A percentile compares a stretch with the other conserved stretches of the same genome.
These are phyloP conservation scores for Arachnomyces sp. DNA, from an alignment of 2,329 filamentous ascomycete genomes.

Conservation along the genomic window DNA sequence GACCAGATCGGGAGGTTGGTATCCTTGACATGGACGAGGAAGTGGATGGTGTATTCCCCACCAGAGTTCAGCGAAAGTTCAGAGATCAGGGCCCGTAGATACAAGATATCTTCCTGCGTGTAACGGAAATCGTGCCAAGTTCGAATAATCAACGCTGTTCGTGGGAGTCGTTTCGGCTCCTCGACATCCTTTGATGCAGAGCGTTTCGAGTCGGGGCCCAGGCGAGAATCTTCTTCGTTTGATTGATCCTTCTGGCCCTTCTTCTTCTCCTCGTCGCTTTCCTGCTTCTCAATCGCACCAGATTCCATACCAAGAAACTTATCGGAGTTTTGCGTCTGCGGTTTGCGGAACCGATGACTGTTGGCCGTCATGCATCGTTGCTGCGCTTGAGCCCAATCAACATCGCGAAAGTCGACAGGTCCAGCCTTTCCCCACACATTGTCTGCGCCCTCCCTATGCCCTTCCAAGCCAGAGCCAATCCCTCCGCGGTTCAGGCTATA, in stretches of 20 bases:
- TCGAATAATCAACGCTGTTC: conserved; percentile 69
- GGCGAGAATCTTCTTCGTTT: conserved; percentile 7
- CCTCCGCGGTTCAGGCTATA: conserved; percentile 74
- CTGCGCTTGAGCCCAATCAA: conserved; percentile 74
- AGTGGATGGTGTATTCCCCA: conserved; percentile 73
- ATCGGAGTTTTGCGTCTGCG: conserved; percentile 29
- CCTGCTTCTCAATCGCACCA: conserved; percentile 8
- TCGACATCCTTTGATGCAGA: conserved; percentile 3
- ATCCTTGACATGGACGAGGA: conserved; percentile 78
- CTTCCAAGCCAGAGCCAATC: conserved; percentile 74
- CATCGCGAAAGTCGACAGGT: conserved; percentile 66
- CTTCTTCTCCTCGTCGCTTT: conserved; percentile 15
- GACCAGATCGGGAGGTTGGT: conserved; percentile 72
- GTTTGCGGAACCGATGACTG: conserved; percentile 53
- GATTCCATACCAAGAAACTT: conserved; percentile 18
- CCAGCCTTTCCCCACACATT: conserved; percentile 63
- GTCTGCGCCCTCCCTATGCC: conserved; percentile 72
- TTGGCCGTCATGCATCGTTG: conserved; percentile 66
- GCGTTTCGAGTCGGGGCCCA: not conserved
- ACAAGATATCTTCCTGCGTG: conserved; percentile 67
- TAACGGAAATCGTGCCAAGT: conserved; percentile 75
- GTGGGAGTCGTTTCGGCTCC: conserved; percentile 29
- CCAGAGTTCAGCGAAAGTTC: conserved; percentile 71
- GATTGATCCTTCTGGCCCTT: conserved; percentile 11
- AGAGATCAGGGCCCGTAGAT: conserved; percentile 70